Evolutionary conservation across 75 land plant genomes (phyloP).

Genomic region (Ceratopteris richardii): DNA sequence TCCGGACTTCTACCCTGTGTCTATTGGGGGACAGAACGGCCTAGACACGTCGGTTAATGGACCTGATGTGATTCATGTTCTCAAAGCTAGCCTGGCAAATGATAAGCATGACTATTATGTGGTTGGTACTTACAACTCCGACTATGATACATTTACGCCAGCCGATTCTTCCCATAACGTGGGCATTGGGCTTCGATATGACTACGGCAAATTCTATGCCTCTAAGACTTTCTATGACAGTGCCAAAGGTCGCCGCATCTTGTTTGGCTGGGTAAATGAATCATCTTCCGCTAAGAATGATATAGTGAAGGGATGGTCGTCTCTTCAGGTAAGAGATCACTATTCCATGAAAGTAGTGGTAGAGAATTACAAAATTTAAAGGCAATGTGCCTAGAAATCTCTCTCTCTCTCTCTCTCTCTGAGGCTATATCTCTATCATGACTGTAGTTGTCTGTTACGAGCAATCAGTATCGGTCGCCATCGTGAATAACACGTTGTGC

Average conservation of each 20-base stretch:
- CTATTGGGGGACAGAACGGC: neutral
- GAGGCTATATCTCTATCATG: no score
- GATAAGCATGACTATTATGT: slow-evolving; percentile 45
- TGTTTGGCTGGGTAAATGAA: slow-evolving; percentile 69
- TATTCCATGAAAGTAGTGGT: no score
- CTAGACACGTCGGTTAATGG: slow-evolving; percentile 7
- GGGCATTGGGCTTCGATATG: slow-evolving; percentile 44
- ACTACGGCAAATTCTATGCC: slow-evolving; percentile 83
- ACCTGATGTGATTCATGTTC: neutral
- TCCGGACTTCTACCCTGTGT: slow-evolving; percentile 40
- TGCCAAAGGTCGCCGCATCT: slow-evolving; percentile 39
- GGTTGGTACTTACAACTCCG: slow-evolving; percentile 39
- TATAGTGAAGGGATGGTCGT: slow-evolving; percentile 60
- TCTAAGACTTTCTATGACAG: slow-evolving; percentile 68
- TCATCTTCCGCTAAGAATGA: slow-evolving; percentile 32
- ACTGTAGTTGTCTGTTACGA: no score
- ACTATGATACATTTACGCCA: slow-evolving; percentile 32
- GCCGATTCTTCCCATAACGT: slow-evolving; percentile 21
- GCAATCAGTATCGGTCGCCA: no score
- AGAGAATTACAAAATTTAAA: no score
- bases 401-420: no score
- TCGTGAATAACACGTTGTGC: no score
- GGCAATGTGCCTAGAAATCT: neutral
- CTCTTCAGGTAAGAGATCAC: slow-evolving; percentile 44
- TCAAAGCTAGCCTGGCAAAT: slow-evolving; percentile 34